Percentiles rank a stretch among this genome's conserved stretches.
phyloP scores from a whole-genome alignment of 345 rosid species.

The Bruguiera parviflora region DNA sequence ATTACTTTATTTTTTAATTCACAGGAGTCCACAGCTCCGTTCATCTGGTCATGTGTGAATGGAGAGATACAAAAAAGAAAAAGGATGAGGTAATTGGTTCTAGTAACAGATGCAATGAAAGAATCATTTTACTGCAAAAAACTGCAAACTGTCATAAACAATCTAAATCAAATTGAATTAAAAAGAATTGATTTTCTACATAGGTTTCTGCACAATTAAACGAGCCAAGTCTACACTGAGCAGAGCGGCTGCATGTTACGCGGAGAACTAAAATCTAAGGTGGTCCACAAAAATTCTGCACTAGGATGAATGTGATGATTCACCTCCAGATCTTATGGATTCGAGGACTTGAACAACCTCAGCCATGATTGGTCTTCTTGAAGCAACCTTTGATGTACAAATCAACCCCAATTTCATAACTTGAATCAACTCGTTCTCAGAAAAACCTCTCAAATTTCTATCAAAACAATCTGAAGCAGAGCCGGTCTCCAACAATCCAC shows the following conservation, averaged over 20 bases:
- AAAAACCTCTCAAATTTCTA: constrained; percentile 59
- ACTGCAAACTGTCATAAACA: constrained; percentile 28
- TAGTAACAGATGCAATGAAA: constrained; percentile 13
- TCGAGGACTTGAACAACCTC: constrained; percentile 97
- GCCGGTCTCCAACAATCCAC: constrained; percentile 63
- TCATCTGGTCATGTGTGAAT: too few relatives aligned
- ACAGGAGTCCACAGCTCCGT: too few relatives aligned
- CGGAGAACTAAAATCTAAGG: constrained; percentile 11
- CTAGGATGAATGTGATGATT: constrained; percentile 34
- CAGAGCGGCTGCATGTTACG: constrained; percentile 10
- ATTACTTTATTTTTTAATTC: too few relatives aligned
- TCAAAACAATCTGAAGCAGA: constrained; percentile 88
- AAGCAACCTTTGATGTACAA: constrained; percentile 68
- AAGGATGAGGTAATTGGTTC: too few relatives aligned
- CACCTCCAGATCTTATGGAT: constrained; percentile 68
- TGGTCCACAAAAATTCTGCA: constrained; percentile 14
- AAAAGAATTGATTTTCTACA: constrained; percentile 44
- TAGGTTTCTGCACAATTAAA: constrained; percentile 30
- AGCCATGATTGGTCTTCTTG: constrained; percentile 94
- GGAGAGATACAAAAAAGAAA: too few relatives aligned
- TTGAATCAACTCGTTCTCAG: constrained; percentile 88
- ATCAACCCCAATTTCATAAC: constrained; percentile 87
- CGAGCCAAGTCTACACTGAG: constrained; percentile 29
- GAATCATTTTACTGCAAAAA: constrained; percentile 42
- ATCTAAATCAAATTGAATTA: constrained; percentile 33